Percentiles rank a stretch among this genome's conserved stretches.
These are phyloP conservation scores for Arabidopsis lyrata DNA, from an alignment of 441 rosid species.

Conservation along the genomic window DNA sequence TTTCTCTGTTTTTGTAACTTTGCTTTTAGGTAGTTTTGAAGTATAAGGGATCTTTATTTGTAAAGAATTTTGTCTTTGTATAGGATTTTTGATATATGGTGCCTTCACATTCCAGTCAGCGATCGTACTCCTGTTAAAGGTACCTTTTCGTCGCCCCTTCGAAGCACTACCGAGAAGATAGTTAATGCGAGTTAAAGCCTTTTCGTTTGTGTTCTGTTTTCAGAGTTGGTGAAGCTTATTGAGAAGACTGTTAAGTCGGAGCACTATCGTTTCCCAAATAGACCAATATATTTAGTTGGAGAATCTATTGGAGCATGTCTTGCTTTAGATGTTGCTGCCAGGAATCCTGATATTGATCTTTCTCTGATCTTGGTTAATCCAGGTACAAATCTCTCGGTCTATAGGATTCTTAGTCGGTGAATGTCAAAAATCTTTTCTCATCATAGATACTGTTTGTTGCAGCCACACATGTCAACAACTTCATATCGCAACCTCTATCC, in stretches of 20 bases:
- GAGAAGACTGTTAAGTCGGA: constrained; percentile 57
- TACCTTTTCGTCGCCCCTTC: neutral
- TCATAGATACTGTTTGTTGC: constrained; percentile 31
- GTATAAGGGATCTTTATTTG: constrained; percentile 8
- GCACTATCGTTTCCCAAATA: constrained; percentile 44
- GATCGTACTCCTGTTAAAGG: constrained; percentile 68
- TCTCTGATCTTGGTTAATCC: constrained; percentile 69
- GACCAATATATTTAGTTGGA: constrained; percentile 79
- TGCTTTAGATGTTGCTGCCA: constrained; percentile 70
- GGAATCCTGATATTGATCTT: constrained; percentile 69
- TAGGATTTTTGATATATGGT: constrained; percentile 70
- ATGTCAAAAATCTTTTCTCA: neutral
- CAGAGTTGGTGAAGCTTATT: constrained; percentile 65
- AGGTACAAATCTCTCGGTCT: constrained; percentile 46
- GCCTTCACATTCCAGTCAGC: constrained; percentile 68
- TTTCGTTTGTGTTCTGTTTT: constrained; percentile 20
- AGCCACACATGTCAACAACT: constrained; percentile 73
- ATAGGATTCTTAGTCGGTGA: neutral
- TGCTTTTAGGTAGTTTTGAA: neutral
- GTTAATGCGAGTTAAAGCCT: neutral
- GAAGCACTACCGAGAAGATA: neutral
- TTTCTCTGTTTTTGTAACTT: constrained; percentile 8
- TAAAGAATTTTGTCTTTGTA: constrained; percentile 34
- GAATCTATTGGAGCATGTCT: constrained; percentile 78
- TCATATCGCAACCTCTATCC: constrained; percentile 55